phyloP scores from a whole-genome alignment of 768 basidiomycete species.

The Cubamyces lactineus region DNA sequence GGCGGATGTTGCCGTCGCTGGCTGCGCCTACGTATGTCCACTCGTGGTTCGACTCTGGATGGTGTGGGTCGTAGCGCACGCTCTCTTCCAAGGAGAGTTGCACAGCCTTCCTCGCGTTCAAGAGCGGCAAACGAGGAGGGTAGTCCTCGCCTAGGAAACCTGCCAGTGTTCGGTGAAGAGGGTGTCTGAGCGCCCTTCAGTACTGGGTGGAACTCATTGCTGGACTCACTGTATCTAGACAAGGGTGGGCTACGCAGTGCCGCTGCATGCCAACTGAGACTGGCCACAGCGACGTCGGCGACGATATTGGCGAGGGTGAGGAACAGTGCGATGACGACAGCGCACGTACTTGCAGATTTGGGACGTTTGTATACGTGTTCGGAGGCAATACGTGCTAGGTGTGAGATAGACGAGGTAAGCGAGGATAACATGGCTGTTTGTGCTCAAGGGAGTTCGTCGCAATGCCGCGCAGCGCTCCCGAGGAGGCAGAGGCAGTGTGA shows the following conservation, averaged over 20 bases:
- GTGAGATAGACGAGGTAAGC: too few species aligned
- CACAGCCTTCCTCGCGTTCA: constrained; percentile 11
- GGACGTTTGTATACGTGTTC: too few species aligned
- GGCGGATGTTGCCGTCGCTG: constrained; percentile 30
- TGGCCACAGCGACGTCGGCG: too few species aligned
- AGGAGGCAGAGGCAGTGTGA: too few species aligned
- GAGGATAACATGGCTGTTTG: too few species aligned
- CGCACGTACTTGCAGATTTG: too few species aligned
- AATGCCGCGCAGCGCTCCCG: too few species aligned
- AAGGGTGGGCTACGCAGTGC: neutral
- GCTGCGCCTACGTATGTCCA: constrained; percentile 35
- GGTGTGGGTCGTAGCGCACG: constrained; percentile 33
- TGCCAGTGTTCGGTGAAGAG: neutral
- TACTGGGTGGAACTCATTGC: neutral
- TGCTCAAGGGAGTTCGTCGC: too few species aligned
- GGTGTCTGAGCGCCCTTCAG: neutral
- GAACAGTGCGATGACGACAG: too few species aligned
- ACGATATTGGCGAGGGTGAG: too few species aligned
- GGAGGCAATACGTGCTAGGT: too few species aligned
- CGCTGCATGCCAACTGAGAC: neutral
- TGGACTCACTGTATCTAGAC: neutral
- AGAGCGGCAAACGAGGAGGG: constrained; percentile 23
- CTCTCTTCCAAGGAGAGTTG: constrained; percentile 36
- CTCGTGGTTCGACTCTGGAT: constrained; percentile 30
- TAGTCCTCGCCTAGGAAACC: constrained; percentile 21